phyloP scores from a whole-genome alignment of 2,329 filamentous ascomycete species.

The Cytospora piceae region DNA sequence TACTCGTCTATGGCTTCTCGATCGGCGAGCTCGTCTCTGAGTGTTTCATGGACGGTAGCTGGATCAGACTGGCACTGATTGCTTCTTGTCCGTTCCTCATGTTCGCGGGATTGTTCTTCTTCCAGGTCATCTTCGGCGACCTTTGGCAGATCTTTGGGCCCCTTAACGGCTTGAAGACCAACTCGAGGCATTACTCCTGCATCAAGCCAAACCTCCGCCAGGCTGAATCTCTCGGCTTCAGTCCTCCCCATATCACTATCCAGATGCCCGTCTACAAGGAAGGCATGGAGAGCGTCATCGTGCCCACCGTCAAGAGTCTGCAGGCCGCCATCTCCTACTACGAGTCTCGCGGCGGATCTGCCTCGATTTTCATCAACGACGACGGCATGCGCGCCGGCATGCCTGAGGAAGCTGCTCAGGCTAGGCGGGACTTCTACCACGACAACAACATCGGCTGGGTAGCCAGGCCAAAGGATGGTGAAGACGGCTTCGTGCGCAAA shows the following conservation, averaged over 20 bases:
- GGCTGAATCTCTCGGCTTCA: slow-evolving; percentile 39
- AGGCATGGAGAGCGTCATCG: slow-evolving; percentile 47
- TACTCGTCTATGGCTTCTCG: slow-evolving; percentile 45
- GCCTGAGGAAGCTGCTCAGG: slow-evolving; percentile 45
- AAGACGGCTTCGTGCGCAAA: slow-evolving; percentile 53
- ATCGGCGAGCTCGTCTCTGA: slow-evolving; percentile 44
- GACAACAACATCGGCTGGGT: slow-evolving; percentile 55
- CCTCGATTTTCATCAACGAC: slow-evolving; percentile 58
- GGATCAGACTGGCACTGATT: slow-evolving; percentile 44
- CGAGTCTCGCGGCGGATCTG: slow-evolving; percentile 48
- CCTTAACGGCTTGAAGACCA: slow-evolving; percentile 47
- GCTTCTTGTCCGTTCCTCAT: slow-evolving; percentile 43
- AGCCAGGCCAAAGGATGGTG: slow-evolving; percentile 50
- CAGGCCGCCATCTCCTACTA: slow-evolving; percentile 55
- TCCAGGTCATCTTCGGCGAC: slow-evolving; percentile 45
- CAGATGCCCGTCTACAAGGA: slow-evolving; percentile 53
- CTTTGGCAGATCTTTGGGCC: slow-evolving; percentile 54
- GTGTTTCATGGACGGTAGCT: slow-evolving; percentile 44
- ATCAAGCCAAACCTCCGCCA: slow-evolving; percentile 40
- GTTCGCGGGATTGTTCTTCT: slow-evolving; percentile 47
- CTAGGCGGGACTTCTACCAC: slow-evolving; percentile 52
- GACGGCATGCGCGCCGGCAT: slow-evolving; percentile 61
- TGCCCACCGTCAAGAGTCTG: slow-evolving; percentile 52
- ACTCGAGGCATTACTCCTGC: slow-evolving; percentile 50
- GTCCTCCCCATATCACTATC: slow-evolving; percentile 48